Percentiles rank a stretch among this genome's conserved stretches.
Evolutionary conservation across 306 rosid genomes (phyloP).

Genomic region (Adenanthera pavonina): DNA sequence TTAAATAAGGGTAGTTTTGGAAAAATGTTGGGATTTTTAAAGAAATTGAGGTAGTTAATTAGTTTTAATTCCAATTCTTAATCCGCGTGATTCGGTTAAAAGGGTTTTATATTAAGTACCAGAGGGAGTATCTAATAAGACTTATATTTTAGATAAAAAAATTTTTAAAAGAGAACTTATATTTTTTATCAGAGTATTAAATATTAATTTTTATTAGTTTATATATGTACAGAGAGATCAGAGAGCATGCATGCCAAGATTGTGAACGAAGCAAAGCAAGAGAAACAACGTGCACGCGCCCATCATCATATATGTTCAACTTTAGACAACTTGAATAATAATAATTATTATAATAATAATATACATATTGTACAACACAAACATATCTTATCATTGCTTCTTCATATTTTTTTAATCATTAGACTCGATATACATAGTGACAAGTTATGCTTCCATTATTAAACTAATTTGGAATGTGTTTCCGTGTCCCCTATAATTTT

Average conservation of each 20-base stretch:
- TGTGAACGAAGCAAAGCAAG: constrained; percentile 16
- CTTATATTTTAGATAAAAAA: too few species aligned
- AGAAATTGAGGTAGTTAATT: too few species aligned
- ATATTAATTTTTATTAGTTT: too few species aligned
- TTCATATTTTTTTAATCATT: background rate
- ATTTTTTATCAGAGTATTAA: too few species aligned
- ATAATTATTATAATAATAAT: background rate
- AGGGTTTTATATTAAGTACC: too few species aligned
- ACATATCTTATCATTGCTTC: background rate
- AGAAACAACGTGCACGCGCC: background rate
- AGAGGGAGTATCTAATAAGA: too few species aligned
- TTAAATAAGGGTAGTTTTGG: too few species aligned
- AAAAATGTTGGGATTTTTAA: too few species aligned
- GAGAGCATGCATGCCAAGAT: constrained; percentile 29
- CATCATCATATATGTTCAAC: background rate
- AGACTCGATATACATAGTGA: background rate
- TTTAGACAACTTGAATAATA: background rate
- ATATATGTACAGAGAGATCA: too few species aligned
- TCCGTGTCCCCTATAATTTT: background rate
- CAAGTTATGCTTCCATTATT: background rate
- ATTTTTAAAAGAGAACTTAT: too few species aligned
- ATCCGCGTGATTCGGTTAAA: too few species aligned
- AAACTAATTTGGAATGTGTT: constrained; percentile 13
- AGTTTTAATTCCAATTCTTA: too few species aligned
- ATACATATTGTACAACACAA: background rate